Evolutionary conservation across 2,329 filamentous ascomycete species (phyloP).

Genomic region (Botrytis deweyae): DNA sequence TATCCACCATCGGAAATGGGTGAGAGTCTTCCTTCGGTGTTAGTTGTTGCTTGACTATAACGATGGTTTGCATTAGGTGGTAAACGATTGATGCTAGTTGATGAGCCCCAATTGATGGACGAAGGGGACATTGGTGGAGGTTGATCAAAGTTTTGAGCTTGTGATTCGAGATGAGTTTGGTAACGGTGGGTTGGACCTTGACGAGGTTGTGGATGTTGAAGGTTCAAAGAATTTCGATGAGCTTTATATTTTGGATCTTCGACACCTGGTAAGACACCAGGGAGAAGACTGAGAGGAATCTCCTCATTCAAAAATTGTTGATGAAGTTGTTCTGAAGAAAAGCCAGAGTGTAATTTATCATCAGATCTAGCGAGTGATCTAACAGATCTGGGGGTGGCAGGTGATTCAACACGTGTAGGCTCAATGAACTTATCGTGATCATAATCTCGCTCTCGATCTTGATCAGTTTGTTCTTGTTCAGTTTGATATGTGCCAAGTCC

Average conservation of each 20-base stretch:
- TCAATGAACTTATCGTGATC: constrained; percentile 8
- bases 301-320: constrained; percentile 34
- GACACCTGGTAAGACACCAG: constrained; percentile 24
- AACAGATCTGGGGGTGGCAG: constrained; percentile 1
- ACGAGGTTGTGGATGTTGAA: constrained; percentile 77
- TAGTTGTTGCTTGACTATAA: constrained; percentile 40
- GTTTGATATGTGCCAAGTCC: constrained; percentile 59
- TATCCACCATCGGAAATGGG: constrained; percentile 38
- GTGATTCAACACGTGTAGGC: not conserved
- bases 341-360: constrained; percentile 60
- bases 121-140: constrained; percentile 56
- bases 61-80: constrained; percentile 55
- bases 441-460: constrained; percentile 10
- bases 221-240: constrained; percentile 75
- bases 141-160: constrained; percentile 64
- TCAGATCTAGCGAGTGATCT: constrained; percentile 42
- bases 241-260: constrained; percentile 80
- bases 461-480: constrained; percentile 16
- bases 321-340: constrained; percentile 50
- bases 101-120: constrained; percentile 63
- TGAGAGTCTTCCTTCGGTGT: constrained; percentile 33
- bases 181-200: constrained; percentile 73
- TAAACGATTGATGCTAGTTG: constrained; percentile 54
- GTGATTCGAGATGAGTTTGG: constrained; percentile 69
- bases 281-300: constrained; percentile 33